phyloP scores from a whole-genome alignment of 1,284 basidiomycete genomes.

The Omphalotus olearius region DNA sequence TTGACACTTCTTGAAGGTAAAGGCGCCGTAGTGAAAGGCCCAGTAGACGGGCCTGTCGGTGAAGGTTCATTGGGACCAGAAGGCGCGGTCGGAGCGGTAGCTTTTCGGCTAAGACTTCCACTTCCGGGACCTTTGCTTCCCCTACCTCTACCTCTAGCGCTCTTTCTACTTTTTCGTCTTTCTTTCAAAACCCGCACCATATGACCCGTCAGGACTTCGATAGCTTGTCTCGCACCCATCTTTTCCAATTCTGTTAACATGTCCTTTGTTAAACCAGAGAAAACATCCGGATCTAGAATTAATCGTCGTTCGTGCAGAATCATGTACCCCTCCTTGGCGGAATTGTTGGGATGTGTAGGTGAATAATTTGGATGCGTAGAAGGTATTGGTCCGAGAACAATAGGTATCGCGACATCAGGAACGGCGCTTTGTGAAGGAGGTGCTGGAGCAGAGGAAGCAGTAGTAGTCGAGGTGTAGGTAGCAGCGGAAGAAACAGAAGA shows the following conservation, averaged over 20 bases:
- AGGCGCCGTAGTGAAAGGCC: background rate
- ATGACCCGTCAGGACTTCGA: conserved; percentile 79
- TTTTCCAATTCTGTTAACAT: conserved; percentile 75
- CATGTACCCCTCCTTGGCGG: conserved; percentile 60
- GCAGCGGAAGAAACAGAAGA: background rate
- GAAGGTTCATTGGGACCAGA: background rate
- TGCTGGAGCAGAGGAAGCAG: conserved; percentile 3
- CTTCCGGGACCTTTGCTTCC: conserved; percentile 26
- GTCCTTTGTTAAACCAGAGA: conserved; percentile 71
- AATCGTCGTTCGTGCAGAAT: conserved; percentile 83
- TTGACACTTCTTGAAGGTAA: background rate
- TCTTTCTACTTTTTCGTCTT: conserved; percentile 53
- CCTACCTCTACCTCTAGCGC: conserved; percentile 38
- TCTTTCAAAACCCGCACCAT: conserved; percentile 86
- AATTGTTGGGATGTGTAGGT: conserved; percentile 46
- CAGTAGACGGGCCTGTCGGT: background rate
- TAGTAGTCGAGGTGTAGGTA: conserved; percentile 13
- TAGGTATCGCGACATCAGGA: conserved; percentile 30
- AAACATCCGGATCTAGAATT: conserved; percentile 81
- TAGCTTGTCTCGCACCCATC: conserved; percentile 78
- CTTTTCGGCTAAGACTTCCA: conserved; percentile 26
- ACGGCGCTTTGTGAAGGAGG: conserved; percentile 20
- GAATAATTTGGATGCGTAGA: conserved; percentile 36
- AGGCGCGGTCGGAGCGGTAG: conserved; percentile 16
- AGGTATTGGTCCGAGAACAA: conserved; percentile 6